A percentile compares a stretch with the other conserved stretches of the same genome.
These are phyloP conservation scores for Skeletonema grethae DNA, from an alignment of 108 stramenopile species.

Conservation along the genomic window DNA sequence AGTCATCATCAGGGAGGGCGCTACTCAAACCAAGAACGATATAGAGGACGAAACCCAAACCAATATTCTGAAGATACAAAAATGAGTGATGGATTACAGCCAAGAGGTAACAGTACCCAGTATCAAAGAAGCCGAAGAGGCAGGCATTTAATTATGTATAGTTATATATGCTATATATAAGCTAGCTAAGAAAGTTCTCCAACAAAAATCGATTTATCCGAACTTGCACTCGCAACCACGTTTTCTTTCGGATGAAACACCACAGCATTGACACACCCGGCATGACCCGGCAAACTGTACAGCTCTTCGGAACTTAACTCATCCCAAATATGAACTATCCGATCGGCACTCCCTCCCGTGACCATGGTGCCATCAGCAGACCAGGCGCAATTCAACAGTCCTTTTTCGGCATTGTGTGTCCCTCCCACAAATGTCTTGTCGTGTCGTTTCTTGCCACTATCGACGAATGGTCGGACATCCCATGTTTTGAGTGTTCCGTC, in stretches of 20 bases:
- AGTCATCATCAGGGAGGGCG: slow-evolving; percentile 2
- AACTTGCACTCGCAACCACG: slow-evolving; percentile 62
- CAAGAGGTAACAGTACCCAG: neutral
- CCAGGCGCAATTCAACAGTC: slow-evolving; percentile 88
- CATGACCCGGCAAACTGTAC: slow-evolving; percentile 85
- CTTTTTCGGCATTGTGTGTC: slow-evolving; percentile 85
- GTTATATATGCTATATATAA: too few relatives aligned
- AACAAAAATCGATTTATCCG: slow-evolving; percentile 67
- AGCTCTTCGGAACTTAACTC: slow-evolving; percentile 79
- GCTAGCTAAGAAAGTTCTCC: slow-evolving; percentile 59
- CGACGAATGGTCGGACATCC: slow-evolving; percentile 80
- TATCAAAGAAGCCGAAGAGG: neutral
- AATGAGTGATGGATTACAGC: neutral
- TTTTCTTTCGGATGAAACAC: slow-evolving; percentile 76
- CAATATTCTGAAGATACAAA: neutral
- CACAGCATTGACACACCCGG: slow-evolving; percentile 86
- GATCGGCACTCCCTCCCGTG: slow-evolving; percentile 81
- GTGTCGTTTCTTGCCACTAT: slow-evolving; percentile 51
- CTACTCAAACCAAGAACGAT: neutral
- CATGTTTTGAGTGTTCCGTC: slow-evolving; percentile 72
- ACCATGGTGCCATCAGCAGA: slow-evolving; percentile 84
- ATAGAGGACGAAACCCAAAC: neutral
- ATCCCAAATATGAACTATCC: slow-evolving; percentile 91
- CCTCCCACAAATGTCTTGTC: slow-evolving; percentile 71
- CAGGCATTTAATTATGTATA: neutral